Percentiles rank a stretch among this genome's conserved stretches.
Evolutionary conservation across 2,329 filamentous ascomycete genomes (phyloP).

Genomic region (Trichoderma oligosporum): DNA sequence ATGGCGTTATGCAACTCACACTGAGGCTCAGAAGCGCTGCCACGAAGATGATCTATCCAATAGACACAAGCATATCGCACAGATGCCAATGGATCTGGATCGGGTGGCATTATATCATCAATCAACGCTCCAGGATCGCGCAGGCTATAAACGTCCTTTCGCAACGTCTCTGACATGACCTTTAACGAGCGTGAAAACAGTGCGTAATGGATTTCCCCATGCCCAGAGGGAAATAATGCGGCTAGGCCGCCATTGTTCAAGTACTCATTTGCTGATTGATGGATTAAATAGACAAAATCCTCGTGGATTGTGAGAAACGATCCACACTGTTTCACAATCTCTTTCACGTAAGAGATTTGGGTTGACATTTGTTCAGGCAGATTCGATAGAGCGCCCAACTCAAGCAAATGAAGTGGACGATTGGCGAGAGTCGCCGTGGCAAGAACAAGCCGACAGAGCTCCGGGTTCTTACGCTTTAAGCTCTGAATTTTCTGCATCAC

Average conservation of each 20-base stretch:
- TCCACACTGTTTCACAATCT: too few species aligned
- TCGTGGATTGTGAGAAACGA: too few species aligned
- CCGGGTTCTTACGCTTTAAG: not conserved
- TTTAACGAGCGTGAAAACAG: not conserved
- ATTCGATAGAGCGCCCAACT: not conserved
- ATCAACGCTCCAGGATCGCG: constrained; percentile 1
- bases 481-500: not conserved
- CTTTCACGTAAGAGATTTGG: too few species aligned
- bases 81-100: constrained; percentile 18
- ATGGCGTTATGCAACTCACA: too few species aligned
- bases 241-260: too few species aligned
- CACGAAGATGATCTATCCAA: constrained; percentile 26
- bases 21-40: too few species aligned
- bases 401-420: not conserved
- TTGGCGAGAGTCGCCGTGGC: not conserved
- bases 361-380: too few species aligned
- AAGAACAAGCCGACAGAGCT: not conserved
- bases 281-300: too few species aligned
- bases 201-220: not conserved
- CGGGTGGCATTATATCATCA: too few species aligned
- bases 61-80: constrained; percentile 23
- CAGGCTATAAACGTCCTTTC: constrained; percentile 30
- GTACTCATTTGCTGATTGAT: too few species aligned
- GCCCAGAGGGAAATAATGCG: constrained; percentile 26
- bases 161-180: constrained; percentile 17